Base-by-base conservation (phyloP, 352 stramenopile genomes). In the Thalassiosira mediterranea region DNA sequence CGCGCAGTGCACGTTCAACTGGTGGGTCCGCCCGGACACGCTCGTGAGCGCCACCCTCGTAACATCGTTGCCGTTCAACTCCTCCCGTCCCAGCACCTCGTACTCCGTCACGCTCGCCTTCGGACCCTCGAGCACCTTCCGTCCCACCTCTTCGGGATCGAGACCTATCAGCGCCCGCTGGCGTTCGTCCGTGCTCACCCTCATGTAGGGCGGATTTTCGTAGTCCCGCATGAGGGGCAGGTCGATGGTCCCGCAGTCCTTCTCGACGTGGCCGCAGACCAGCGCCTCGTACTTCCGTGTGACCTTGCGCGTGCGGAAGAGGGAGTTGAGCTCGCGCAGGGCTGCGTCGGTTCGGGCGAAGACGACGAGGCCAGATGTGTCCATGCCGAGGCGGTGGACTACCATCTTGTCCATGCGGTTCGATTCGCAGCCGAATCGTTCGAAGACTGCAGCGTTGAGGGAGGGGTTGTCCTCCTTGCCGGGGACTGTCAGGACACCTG, bases 1-100 rank as follows among this genome's bases (percentile, higher is more conserved):
- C 37, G 94, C 85, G 88, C 96, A 96, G 82, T 98, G 95, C 13
- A 98, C 93, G 67, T 95, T 89, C 23, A 98, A 81, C 86, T 98
- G 95, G 83, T 98, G 95, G 2, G 94, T 97, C 63, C 96, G 29
- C n/a, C 79, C 82, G 4, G 86, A n/a, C n/a, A n/a, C n/a, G 38
- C 78, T 88, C 0, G 81, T 89, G n/a, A 92, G 60, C n/a, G 71
- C 48, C 17, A 92, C 64, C 53, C 87, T 67, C 2, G 84, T 83
- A 2, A 92, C 87, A 42, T 83, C 78, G 21, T 83, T 75, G 49
- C 84, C 87, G 10, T 83, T 61, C 0, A 90, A 38, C 26, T 79
- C 59, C 65, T 92, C 87, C 48, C 75, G 51, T 28, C 46, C 54
- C 5, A 89, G 25, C 28, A 92, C 82, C 65, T 71, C 32, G 51